A percentile compares a stretch with the other conserved stretches of the same genome.
Evolutionary conservation across 1,139 yeast genomes (phyloP).

Genomic region (Protomyces macrosporus): DNA sequence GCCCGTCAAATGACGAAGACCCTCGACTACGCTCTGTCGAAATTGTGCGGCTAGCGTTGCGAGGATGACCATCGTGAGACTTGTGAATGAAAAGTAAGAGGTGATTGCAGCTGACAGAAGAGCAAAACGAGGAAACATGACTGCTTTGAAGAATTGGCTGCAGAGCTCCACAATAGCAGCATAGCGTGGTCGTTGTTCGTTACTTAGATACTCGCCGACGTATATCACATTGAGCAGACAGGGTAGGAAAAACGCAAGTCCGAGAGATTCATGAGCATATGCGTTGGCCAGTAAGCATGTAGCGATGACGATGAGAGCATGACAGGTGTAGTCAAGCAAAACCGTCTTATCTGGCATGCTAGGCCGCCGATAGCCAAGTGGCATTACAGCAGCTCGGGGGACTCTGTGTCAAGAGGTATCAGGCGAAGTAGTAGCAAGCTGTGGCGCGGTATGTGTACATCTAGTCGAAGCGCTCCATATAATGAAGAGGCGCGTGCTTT

Average conservation of each 20-base stretch:
- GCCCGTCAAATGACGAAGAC: neutral
- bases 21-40: neutral
- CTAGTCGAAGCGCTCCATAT: too few relatives aligned
- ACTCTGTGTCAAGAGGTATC: too few relatives aligned
- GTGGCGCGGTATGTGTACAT: too few relatives aligned
- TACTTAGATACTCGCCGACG: constrained; percentile 1
- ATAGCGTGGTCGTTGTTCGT: constrained; percentile 1
- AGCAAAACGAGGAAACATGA: neutral
- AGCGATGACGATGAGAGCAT: neutral
- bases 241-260: neutral
- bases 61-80: neutral
- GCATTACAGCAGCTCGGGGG: too few relatives aligned
- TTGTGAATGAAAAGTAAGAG: neutral
- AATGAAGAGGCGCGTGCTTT: too few relatives aligned
- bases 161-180: neutral
- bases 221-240: constrained; percentile 1
- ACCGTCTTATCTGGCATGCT: too few relatives aligned
- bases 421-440: too few relatives aligned
- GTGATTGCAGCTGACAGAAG: constrained; percentile 9
- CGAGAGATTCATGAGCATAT: neutral
- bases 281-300: neutral
- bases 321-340: neutral
- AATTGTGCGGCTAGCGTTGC: neutral
- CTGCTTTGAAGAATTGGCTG: constrained; percentile 1
- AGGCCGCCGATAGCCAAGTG: too few relatives aligned